A percentile compares a stretch with the other conserved stretches of the same genome.
These are phyloP conservation scores for Pluteus cervinus DNA, from an alignment of 768 basidiomycete species.

Conservation along the genomic window DNA sequence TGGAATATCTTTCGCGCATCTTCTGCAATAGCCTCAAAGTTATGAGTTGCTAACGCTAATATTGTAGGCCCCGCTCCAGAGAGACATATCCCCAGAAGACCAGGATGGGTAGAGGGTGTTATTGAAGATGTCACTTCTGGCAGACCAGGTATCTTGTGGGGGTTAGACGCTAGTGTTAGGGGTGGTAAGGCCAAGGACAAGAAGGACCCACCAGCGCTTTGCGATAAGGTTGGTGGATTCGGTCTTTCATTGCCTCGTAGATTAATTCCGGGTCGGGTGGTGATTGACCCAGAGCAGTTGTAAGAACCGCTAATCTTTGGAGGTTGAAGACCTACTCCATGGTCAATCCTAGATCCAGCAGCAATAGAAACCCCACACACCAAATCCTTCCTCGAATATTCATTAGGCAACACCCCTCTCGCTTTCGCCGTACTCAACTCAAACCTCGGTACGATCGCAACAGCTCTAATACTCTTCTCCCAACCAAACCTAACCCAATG, in stretches of 20 bases:
- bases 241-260: slow-evolving; percentile 99
- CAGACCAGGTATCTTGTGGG: slow-evolving; percentile 91
- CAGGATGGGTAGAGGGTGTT: slow-evolving; percentile 85
- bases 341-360: slow-evolving; percentile 3
- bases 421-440: slow-evolving; percentile 96
- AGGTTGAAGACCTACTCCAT: slow-evolving; percentile 86
- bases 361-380: slow-evolving; percentile 39
- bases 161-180: slow-evolving; percentile 1
- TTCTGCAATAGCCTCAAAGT: slow-evolving; percentile 81
- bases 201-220: slow-evolving; percentile 62
- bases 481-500: slow-evolving; percentile 91
- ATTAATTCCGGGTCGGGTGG: slow-evolving; percentile 96
- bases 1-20: slow-evolving; percentile 74
- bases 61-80: slow-evolving; percentile 98
- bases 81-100: slow-evolving; percentile 94
- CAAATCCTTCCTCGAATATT: slow-evolving; percentile 86
- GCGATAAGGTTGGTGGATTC: slow-evolving; percentile 95
- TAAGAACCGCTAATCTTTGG: slow-evolving; percentile 92
- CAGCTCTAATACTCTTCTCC: slow-evolving; percentile 78
- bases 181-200: slow-evolving; percentile 1
- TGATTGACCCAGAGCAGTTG: slow-evolving; percentile 83
- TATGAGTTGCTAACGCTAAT: slow-evolving; percentile 83
- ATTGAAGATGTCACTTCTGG: slow-evolving; percentile 87
- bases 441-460: slow-evolving; percentile 93
- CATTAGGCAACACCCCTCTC: slow-evolving; percentile 76